Evolutionary conservation across 2,329 filamentous ascomycete species (phyloP), one percentile per base, ranked within the genome.

Genomic region (Pseudopithomyces chartarum): DNA sequence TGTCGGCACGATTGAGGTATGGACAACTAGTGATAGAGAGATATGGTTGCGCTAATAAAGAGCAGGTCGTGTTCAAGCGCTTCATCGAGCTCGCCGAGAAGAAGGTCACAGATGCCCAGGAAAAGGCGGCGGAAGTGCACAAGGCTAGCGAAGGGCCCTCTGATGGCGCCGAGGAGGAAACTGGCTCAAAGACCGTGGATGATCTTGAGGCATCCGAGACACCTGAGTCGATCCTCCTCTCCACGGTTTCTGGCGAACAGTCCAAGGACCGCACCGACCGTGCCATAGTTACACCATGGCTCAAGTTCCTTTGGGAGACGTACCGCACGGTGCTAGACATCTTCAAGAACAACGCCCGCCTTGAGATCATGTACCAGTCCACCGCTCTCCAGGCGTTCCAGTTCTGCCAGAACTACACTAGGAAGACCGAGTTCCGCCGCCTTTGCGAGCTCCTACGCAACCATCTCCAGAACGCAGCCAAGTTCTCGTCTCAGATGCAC

Each of bases 291-390:
- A 99, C 95, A 26, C 95, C 95, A 58, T 99, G 95, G 95, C 87
- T 99, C 73, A 99, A 99, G 83, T 99, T 99, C 76, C 84, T 99
- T 61, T 99, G 95, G 95, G 95, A 99, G 84, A 97, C 95, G 15
- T 99, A 99, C 83, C 90, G 95, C 61, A 99, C 95, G 36, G 95
- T 99, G 39, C 86, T 99, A 72, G 95, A 99, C 73, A 99, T 99
- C 72, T 88, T 99, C 73, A 93, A 96, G 83, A 99, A 99, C 85
- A 99, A 99, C 83, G 94, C 95, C 56, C 90, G 95, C 57, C 87
- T 99, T 55, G 95, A 99, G 82, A 87, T 96, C 56, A 94, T 98
- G 82, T 99, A 99, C 81, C 95, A 99, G 86, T 92, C 90, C 78
- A 99, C 95, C 54, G 95, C 95, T 67, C 92, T 94, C 78, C 95